Percentiles rank a stretch among this genome's conserved stretches.
Conservation (phyloP, 306 rosid species). For the Arachis hypogaea region DNA sequence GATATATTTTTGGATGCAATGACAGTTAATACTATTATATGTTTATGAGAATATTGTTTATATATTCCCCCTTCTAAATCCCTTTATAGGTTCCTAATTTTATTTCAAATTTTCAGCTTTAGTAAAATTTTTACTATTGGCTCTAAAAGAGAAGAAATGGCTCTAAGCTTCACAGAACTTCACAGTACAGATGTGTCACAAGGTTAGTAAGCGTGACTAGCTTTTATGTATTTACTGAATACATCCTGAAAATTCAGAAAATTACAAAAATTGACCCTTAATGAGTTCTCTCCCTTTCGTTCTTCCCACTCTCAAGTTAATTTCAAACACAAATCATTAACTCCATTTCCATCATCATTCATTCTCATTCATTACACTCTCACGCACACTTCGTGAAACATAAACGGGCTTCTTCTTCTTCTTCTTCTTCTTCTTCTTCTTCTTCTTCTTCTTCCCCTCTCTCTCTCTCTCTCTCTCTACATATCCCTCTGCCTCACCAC, state of each 20-base stretch:
- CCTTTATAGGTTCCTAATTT: neutral
- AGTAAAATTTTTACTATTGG: constrained; percentile 33
- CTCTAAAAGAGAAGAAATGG: too few species aligned
- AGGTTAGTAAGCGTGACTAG: neutral
- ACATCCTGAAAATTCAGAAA: neutral
- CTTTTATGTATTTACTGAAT: constrained; percentile 34
- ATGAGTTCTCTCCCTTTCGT: neutral
- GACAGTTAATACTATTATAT: neutral
- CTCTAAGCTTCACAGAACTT: too few species aligned
- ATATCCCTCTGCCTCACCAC: constrained; percentile 25
- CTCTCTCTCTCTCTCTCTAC: neutral
- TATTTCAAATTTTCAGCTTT: constrained; percentile 29
- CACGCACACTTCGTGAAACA: constrained; percentile 53
- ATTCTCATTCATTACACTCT: neutral
- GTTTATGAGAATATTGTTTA: constrained; percentile 20
- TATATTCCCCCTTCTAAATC: neutral
- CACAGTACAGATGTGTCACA: too few species aligned
- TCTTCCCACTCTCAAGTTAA: constrained; percentile 40
- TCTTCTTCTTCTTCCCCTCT: too few species aligned
- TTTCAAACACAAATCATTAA: constrained; percentile 49
- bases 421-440: too few species aligned
- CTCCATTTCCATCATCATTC: constrained; percentile 18
- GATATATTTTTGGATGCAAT: neutral
- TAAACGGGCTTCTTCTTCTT: constrained; percentile 36
- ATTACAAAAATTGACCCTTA: constrained; percentile 35